phyloP scores from a whole-genome alignment of 2,329 filamentous ascomycete genomes.

The Epichloe festucae region DNA sequence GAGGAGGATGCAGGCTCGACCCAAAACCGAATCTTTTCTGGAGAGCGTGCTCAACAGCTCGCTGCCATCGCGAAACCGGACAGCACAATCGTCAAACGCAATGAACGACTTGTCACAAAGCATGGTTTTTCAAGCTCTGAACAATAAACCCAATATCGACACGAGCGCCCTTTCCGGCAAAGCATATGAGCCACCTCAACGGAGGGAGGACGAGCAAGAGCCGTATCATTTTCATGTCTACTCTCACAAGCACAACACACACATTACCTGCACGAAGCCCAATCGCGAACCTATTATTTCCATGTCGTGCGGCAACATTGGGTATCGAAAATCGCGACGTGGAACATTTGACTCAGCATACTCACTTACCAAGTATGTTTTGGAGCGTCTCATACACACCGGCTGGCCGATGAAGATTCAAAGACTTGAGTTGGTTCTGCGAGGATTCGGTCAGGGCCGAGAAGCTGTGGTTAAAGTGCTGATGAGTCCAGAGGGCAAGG shows the following conservation, averaged over 20 bases:
- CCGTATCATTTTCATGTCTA: constrained; percentile 82
- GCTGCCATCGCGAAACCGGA: constrained; percentile 8
- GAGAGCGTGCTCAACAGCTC: constrained; percentile 21
- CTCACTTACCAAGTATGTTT: constrained; percentile 72
- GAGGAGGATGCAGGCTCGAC: constrained; percentile 12
- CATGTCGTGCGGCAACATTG: constrained; percentile 73
- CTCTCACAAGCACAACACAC: constrained; percentile 85
- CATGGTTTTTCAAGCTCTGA: constrained; percentile 26
- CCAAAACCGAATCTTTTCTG: constrained; percentile 18
- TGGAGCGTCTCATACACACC: constrained; percentile 73
- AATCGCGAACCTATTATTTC: constrained; percentile 68
- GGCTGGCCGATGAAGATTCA: constrained; percentile 65
- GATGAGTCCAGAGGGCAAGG: constrained; percentile 69
- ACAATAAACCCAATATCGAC: constrained; percentile 21
- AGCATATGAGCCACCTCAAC: constrained; percentile 10
- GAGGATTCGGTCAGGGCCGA: constrained; percentile 76
- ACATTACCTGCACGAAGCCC: constrained; percentile 79
- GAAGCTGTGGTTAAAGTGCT: constrained; percentile 86
- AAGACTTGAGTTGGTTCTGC: constrained; percentile 64
- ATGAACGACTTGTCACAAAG: constrained; percentile 25
- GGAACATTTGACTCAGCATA: constrained; percentile 84
- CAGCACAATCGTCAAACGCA: constrained; percentile 14
- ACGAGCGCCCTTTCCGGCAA: constrained; percentile 18
- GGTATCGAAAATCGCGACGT: constrained; percentile 73
- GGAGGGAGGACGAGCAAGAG: constrained; percentile 31